Base-by-base conservation (phyloP, 1,284 basidiomycete genomes). In the Ustilago bromivora region DNA sequence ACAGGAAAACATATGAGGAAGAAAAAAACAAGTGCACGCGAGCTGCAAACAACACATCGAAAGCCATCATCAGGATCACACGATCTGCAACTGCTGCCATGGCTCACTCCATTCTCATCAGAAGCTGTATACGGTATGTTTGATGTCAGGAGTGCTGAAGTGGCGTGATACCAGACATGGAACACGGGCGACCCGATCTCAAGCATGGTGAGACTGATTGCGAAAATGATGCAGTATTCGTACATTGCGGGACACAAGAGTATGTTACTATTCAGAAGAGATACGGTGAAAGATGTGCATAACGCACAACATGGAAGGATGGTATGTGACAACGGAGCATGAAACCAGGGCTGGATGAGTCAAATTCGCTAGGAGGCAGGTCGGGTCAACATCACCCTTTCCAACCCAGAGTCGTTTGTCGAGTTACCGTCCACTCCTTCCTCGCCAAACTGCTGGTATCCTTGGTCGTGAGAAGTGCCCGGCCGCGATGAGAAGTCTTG, bases 311-410 rank as follows among this genome's bases (percentile, higher is more conserved):
- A 41, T 12, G 12, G 12, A 15, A 7, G 23, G 7, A 49, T 28
- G n/a, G 19, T 49, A 28, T 49, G 7, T 19, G 10, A 28, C 19
- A 23, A 49, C 41, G 46, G 12, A 49, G 46, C 46, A 49, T 19
- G 15, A n/a, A 19, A 4, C 46, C 17, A 41, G 13, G 40, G 13
- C 13, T 19, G 28, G 28, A 4, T 13, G n/a, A 51, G 57, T n/a
- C 4, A 15, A 4, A 40, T 3, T 19, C n/a, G 5, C 32, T 35
- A 59, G 9, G 57, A 17, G 4, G 55, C 38, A 13, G 74, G 74
- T n/a, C 70, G 49, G 2, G 75, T 77, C 52, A 77, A 54, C 67
- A 77, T 61, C 8, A 77, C 75, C 52, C 43, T 70, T 41, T 77
- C 75, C 32, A 76, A 19, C 6, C 66, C 70, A 13, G 57, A 43